Conservation (phyloP, 345 rosid genomes). For the Zanthoxylum bungeanum region DNA sequence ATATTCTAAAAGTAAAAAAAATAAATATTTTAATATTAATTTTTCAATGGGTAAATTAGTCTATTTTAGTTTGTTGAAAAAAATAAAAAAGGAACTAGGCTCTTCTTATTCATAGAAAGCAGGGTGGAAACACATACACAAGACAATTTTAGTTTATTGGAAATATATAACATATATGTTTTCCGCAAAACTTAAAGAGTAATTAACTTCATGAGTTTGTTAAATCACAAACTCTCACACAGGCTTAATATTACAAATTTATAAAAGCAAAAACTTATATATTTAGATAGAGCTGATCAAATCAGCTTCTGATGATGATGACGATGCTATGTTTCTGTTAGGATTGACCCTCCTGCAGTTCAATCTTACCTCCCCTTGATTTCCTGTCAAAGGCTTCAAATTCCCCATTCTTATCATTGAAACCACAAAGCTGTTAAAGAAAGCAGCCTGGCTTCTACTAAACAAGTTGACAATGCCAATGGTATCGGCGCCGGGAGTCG, state of each 20-base stretch:
- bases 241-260: too few relatives aligned
- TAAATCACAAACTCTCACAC: not conserved
- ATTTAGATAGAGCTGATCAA: slow-evolving; percentile 15
- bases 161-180: not conserved
- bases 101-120: not conserved
- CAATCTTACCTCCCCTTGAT: slow-evolving; percentile 51
- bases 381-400: slow-evolving; percentile 46
- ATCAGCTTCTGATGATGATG: not conserved
- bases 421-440: slow-evolving; percentile 47
- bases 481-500: slow-evolving; percentile 45
- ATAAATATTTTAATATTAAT: too few relatives aligned
- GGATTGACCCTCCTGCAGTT: slow-evolving; percentile 50
- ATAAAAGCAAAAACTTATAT: not conserved
- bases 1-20: too few relatives aligned
- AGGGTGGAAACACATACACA: not conserved
- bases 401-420: slow-evolving; percentile 75
- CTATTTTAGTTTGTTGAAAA: too few relatives aligned
- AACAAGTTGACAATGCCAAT: slow-evolving; percentile 35
- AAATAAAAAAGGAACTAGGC: too few relatives aligned
- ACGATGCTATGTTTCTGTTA: not conserved
- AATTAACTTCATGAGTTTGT: not conserved
- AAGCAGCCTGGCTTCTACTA: slow-evolving; percentile 39
- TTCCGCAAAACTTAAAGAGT: not conserved
- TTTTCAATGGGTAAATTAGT: too few relatives aligned
- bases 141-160: not conserved